Base-by-base conservation (phyloP, 140 eudicot species). In the Cichorium intybus region DNA sequence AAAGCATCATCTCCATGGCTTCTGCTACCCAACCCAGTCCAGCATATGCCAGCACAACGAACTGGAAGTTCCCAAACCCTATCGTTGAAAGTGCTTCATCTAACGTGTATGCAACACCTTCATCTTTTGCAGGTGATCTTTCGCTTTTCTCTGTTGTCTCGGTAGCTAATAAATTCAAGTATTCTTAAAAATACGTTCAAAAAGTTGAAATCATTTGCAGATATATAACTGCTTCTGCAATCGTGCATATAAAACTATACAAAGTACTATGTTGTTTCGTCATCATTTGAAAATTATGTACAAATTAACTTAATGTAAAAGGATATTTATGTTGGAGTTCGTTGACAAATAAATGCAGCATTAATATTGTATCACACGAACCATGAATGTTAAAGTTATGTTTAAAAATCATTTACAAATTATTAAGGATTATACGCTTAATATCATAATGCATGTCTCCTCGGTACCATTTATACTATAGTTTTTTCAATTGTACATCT, bases 1-100 rank as follows among this genome's bases (percentile, higher is more conserved):
- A 69, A 37, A 84, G 74, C 86, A 74, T 80, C 77, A 84, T 79
- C 57, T 84, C 90, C 82, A 84, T 77, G 17, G 90, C 81, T 33
- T 84, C 84, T 10, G 87, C 75, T 28, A 84, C 58, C 86, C 80
- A 77, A 61, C 85, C 83, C 17, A 84, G 12, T 46, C 90, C 90
- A 20, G 86, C 77, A 49, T 68, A 84, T 12, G 69, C 77, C 8
- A 84, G 78, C 14, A 78, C 74, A 4, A 74, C 34, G 58, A 41
- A 28, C 17, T 77, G 90, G 70, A 80, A 74, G 16, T 75, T 84
- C 5, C 90, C 84, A 6, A 80, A 84, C 10, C 80, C 84, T 15
- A 80, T 7, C 0, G 60, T 28, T 4, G 77, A 60, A 39, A 84
- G 71, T 35, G 83, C 90, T 55, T 75, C 81, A 43, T 80, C 90